phyloP scores from a whole-genome alignment of 2,329 filamentous ascomycete genomes.

The Penicillium fuscoglaucum region DNA sequence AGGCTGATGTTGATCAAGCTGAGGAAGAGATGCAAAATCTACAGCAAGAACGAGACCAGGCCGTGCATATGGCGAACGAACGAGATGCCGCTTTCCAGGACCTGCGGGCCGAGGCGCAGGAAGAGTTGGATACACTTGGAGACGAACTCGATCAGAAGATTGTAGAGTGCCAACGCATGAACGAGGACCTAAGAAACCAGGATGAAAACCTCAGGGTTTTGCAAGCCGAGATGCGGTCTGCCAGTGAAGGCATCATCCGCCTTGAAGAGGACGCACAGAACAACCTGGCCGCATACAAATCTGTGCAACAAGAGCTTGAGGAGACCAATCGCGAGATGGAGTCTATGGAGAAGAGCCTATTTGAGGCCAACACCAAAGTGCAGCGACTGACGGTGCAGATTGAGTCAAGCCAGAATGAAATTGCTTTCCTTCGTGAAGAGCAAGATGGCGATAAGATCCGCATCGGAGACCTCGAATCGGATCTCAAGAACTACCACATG shows the following conservation, averaged over 20 bases:
- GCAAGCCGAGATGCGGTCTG: conserved; percentile 88
- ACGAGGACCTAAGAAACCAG: conserved; percentile 70
- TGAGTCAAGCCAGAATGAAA: conserved; percentile 89
- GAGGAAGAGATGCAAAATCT: conserved; percentile 77
- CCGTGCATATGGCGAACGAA: conserved; percentile 69
- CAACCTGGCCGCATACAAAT: conserved; percentile 75
- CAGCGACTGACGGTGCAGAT: conserved; percentile 86
- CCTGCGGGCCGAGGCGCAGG: conserved; percentile 59
- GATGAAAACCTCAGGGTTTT: conserved; percentile 88
- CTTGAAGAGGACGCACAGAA: conserved; percentile 86
- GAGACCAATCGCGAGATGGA: conserved; percentile 87
- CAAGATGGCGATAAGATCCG: conserved; percentile 97
- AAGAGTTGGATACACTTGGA: conserved; percentile 59
- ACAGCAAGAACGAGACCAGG: conserved; percentile 83
- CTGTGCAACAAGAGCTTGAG: conserved; percentile 77
- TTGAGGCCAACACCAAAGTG: conserved; percentile 83
- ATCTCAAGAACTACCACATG: conserved; percentile 75
- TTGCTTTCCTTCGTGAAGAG: conserved; percentile 92
- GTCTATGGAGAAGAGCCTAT: conserved; percentile 77
- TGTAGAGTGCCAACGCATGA: conserved; percentile 68
- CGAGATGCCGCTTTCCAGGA: conserved; percentile 54
- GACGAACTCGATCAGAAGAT: conserved; percentile 70
- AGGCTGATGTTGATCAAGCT: conserved; percentile 76
- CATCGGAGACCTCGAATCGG: conserved; percentile 88
- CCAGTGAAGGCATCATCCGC: conserved; percentile 81